Percentiles rank a stretch among this genome's conserved stretches.
Conservation (phyloP, 163 green algal species). For the Chlorella variabilis region DNA sequence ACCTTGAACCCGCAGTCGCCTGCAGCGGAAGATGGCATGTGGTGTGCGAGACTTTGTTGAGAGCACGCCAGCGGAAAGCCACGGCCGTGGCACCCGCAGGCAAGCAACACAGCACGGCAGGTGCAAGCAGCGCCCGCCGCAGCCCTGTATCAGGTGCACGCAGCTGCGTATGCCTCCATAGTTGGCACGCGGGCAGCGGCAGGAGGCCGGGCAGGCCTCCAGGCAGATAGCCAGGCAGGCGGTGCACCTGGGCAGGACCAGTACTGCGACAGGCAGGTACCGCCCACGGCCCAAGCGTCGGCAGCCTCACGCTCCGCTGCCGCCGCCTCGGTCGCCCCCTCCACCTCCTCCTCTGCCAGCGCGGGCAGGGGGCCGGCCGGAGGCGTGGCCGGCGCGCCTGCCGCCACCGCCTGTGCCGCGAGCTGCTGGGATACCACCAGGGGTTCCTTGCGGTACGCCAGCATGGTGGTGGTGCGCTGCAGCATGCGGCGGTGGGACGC, state of each 20-base stretch:
- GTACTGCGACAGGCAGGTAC: slow-evolving; percentile 41
- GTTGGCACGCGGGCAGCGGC: too few relatives aligned
- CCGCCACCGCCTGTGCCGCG: slow-evolving; percentile 3
- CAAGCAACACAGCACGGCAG: too few relatives aligned
- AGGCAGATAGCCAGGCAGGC: slow-evolving; percentile 54
- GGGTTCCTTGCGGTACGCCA: slow-evolving; percentile 16
- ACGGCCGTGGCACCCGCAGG: too few relatives aligned
- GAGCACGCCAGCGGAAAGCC: too few relatives aligned
- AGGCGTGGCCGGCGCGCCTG: slow-evolving; percentile 3
- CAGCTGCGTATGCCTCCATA: too few relatives aligned
- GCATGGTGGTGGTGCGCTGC: slow-evolving; percentile 36
- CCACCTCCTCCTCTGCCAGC: background rate
- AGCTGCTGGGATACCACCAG: slow-evolving; percentile 16
- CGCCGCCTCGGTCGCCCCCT: background rate
- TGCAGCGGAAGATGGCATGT: too few relatives aligned
- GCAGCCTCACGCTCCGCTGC: slow-evolving; percentile 2
- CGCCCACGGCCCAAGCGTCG: too few relatives aligned
- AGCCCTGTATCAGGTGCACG: too few relatives aligned
- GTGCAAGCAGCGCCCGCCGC: too few relatives aligned
- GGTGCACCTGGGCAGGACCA: slow-evolving; percentile 64
- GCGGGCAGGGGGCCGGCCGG: background rate
- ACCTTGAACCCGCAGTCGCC: too few relatives aligned
- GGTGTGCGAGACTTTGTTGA: too few relatives aligned
- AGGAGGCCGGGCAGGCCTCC: background rate
- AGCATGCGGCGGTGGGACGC: background rate